These are phyloP conservation scores for Eimeria praecox DNA, from an alignment of 169 alveolate genomes.

Conservation along the genomic window DNA sequence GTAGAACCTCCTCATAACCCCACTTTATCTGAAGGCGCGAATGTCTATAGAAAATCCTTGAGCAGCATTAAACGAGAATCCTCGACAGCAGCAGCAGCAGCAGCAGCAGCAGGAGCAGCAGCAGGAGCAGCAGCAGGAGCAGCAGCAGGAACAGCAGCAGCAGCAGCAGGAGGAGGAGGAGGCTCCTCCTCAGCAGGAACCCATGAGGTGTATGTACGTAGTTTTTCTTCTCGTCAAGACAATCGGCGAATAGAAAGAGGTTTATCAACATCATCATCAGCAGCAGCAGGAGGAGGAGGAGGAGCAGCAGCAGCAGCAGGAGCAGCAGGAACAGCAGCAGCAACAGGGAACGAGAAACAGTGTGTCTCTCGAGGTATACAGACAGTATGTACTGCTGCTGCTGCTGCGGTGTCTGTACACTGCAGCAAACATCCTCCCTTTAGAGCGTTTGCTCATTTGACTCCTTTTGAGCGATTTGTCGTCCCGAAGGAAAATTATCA, in stretches of 20 bases:
- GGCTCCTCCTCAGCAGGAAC: neutral
- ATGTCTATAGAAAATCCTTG: neutral
- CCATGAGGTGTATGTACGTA: no score
- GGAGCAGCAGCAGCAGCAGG: neutral
- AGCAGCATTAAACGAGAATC: neutral
- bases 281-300: neutral
- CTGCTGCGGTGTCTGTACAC: constrained; percentile 22
- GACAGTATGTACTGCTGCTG: neutral
- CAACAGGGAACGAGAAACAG: neutral
- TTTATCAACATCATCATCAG: neutral
- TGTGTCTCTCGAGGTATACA: neutral
- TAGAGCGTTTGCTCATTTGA: constrained; percentile 22
- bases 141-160: constrained; percentile 8
- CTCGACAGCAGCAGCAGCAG: neutral
- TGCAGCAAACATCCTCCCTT: constrained; percentile 2
- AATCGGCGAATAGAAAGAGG: neutral
- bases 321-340: constrained; percentile 12
- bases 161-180: neutral
- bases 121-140: neutral
- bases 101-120: neutral
- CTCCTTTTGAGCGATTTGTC: constrained; percentile 48
- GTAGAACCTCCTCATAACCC: no score
- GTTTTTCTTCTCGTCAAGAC: no score
- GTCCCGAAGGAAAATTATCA: constrained; percentile 22
- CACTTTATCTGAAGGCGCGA: no score